phyloP scores from a whole-genome alignment of 306 rosid genomes.

The Benincasa hispida region DNA sequence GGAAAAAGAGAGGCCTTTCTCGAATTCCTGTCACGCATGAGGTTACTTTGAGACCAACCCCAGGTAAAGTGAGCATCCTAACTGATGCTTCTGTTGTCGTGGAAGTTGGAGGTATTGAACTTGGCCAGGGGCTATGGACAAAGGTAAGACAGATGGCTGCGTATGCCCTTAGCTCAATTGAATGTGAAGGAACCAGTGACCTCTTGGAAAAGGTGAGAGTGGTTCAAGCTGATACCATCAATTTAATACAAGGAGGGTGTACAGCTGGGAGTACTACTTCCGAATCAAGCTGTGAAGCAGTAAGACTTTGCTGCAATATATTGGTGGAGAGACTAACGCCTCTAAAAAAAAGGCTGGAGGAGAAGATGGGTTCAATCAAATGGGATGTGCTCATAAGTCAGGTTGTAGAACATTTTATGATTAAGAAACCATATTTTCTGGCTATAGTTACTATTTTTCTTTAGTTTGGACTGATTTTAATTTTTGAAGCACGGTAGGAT shows the following conservation, averaged over 20 bases:
- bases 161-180: slow-evolving; percentile 47
- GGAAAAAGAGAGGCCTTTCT: slow-evolving; percentile 79
- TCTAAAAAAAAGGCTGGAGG: slow-evolving; percentile 44
- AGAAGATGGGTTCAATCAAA: slow-evolving; percentile 38
- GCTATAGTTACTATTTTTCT: neutral
- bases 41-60: slow-evolving; percentile 43
- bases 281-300: slow-evolving; percentile 86
- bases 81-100: slow-evolving; percentile 60
- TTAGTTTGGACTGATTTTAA: neutral
- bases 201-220: slow-evolving; percentile 58
- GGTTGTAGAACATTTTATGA: slow-evolving; percentile 22
- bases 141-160: slow-evolving; percentile 89
- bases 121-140: slow-evolving; percentile 99
- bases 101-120: slow-evolving; percentile 92
- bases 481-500: neutral
- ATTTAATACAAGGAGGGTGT: slow-evolving; percentile 81
- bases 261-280: slow-evolving; percentile 93
- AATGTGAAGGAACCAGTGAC: slow-evolving; percentile 30
- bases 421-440: neutral
- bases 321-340: slow-evolving; percentile 70
- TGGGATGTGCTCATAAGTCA: slow-evolving; percentile 70
- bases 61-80: slow-evolving; percentile 73
- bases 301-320: slow-evolving; percentile 54
- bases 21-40: slow-evolving; percentile 46
- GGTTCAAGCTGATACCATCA: slow-evolving; percentile 64